Evolutionary conservation across 179 eudicot species (phyloP), one percentile per base, ranked within the genome.

Genomic region (Pouteria campechiana): DNA sequence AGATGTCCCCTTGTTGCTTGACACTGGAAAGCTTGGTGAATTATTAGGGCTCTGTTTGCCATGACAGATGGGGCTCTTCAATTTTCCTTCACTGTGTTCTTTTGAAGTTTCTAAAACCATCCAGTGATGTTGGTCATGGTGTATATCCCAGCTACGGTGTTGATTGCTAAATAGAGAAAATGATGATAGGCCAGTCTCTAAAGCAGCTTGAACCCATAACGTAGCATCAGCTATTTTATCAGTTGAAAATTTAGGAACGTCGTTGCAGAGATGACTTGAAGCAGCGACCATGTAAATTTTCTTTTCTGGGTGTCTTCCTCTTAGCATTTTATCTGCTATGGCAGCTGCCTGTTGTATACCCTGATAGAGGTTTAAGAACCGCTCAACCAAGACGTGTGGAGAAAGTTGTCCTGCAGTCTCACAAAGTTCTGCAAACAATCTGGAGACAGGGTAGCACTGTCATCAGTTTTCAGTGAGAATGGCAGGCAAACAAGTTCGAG

Each of bases 201-300:
- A 45, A 17, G 72, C 76, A 23, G 76, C 76, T 47, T 52, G 68
- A 40, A 65, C 55, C 76, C 76, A 70, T 23, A 44, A 47, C 25
- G 42, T 11, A 4, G 72, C 65, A 32, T 65, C n/a, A n/a, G n/a
- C n/a, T n/a, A n/a, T n/a, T n/a, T n/a, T n/a, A n/a, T n/a, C n/a
- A n/a, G n/a, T n/a, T n/a, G n/a, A n/a, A n/a, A n/a, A n/a, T n/a
- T n/a, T n/a, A n/a, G n/a, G n/a, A n/a, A n/a, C n/a, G n/a, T n/a
- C n/a, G n/a, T n/a, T n/a, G n/a, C n/a, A n/a, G n/a, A n/a, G n/a
- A n/a, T n/a, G n/a, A n/a, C n/a, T n/a, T n/a, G n/a, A n/a, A n/a
- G n/a, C n/a, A n/a, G n/a, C n/a, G n/a, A n/a, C n/a, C n/a, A n/a
- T n/a, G 17, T 32, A 42, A n/a, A 32, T 36, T 32, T 52, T 54